Percentiles rank a stretch among this genome's conserved stretches.
These are phyloP conservation scores for Boletus fagicola DNA, from an alignment of 768 basidiomycete genomes.

Conservation along the genomic window DNA sequence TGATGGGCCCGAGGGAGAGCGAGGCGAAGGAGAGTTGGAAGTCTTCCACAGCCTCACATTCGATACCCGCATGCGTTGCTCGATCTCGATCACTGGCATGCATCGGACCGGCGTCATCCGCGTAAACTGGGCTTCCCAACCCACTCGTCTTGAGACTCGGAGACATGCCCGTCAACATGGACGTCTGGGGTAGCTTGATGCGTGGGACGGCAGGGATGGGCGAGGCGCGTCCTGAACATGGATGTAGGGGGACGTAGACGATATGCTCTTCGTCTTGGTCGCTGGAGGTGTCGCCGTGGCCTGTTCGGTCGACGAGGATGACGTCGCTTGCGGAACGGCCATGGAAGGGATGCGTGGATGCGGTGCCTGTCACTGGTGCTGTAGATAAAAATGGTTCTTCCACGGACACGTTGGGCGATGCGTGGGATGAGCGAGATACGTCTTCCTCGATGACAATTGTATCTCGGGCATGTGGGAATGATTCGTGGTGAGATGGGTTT, in stretches of 20 bases:
- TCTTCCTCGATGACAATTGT: background rate
- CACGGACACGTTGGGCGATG: background rate
- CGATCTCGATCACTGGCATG: no score
- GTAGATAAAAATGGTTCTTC: background rate
- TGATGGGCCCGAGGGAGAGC: constrained; percentile 14
- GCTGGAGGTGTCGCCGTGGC: constrained; percentile 13
- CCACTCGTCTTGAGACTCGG: background rate
- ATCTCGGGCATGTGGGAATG: background rate
- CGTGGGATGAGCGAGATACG: no score
- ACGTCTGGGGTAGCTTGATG: constrained; percentile 21
- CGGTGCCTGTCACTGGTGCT: constrained; percentile 32
- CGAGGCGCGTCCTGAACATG: constrained; percentile 36
- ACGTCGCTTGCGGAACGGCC: constrained; percentile 18
- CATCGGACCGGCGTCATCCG: background rate
- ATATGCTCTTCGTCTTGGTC: constrained; percentile 50
- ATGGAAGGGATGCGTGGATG: constrained; percentile 21
- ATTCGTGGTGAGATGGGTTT: background rate
- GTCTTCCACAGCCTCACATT: background rate
- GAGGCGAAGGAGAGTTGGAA: constrained; percentile 29
- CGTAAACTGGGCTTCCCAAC: constrained; percentile 10
- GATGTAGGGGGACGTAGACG: constrained; percentile 76
- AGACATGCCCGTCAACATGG: constrained; percentile 25
- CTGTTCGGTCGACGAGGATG: constrained; percentile 24
- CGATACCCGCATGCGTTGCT: background rate
- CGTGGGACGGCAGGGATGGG: constrained; percentile 14